phyloP scores from a whole-genome alignment of 164 flowering plant species.

The Chimonanthus praecox region DNA sequence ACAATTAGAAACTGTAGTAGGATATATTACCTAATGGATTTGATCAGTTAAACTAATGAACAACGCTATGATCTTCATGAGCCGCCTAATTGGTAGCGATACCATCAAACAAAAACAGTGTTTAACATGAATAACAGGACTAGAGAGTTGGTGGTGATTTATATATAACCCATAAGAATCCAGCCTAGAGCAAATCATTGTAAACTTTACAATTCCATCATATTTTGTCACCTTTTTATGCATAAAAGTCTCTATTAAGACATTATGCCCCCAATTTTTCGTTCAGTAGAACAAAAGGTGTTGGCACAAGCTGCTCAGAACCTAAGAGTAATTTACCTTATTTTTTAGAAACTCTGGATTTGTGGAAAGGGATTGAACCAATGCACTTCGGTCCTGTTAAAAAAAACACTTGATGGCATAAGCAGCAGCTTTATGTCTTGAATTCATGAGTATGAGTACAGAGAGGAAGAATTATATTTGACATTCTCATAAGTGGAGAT shows the following conservation, averaged over 20 bases:
- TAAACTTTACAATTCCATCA: not conserved
- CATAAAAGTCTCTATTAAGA: too few species aligned
- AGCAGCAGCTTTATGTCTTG: not conserved
- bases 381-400: conserved; percentile 69
- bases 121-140: not conserved
- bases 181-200: not conserved
- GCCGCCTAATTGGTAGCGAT: not conserved
- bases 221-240: too few species aligned
- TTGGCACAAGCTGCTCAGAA: not conserved
- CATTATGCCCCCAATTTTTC: not conserved
- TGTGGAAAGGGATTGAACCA: conserved; percentile 77
- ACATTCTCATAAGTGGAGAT: not conserved
- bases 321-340: conserved; percentile 34
- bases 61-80: not conserved
- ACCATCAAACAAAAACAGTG: not conserved
- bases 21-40: too few species aligned
- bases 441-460: not conserved
- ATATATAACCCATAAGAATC: not conserved
- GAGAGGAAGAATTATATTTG: not conserved
- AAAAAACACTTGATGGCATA: not conserved
- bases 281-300: not conserved
- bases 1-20: too few species aligned
- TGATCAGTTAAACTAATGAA: not conserved
- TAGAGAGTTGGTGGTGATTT: not conserved
- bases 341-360: conserved; percentile 88